Percentiles rank a stretch among this genome's conserved stretches.
Conservation (phyloP, 169 alveolate genomes). For the Plasmodium knowlesi region DNA sequence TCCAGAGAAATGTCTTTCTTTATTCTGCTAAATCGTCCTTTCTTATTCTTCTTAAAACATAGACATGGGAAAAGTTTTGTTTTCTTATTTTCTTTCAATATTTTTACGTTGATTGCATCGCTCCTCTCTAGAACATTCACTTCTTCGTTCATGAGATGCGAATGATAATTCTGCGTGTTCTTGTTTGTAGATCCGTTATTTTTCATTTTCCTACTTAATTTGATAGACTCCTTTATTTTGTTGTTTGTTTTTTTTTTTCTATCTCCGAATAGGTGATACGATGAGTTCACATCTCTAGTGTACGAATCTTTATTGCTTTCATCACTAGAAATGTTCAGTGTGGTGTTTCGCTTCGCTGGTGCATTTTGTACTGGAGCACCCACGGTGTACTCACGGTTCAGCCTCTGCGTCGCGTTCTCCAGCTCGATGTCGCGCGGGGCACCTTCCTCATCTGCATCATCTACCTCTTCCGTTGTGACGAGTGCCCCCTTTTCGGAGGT, state of each 20-base stretch:
- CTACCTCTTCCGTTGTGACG: neutral
- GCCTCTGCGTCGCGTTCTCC: neutral
- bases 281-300: neutral
- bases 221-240: conserved; percentile 2
- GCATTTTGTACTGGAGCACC: neutral
- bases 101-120: conserved; percentile 63
- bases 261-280: neutral
- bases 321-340: neutral
- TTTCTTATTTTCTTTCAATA: conserved; percentile 13
- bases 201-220: conserved; percentile 12
- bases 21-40: conserved; percentile 32
- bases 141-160: conserved; percentile 63
- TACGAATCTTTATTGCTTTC: neutral
- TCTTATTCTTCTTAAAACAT: conserved; percentile 28
- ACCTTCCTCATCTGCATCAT: neutral
- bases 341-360: neutral
- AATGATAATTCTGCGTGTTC: conserved; percentile 24
- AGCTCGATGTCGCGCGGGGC: neutral
- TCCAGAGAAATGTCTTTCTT: conserved; percentile 53
- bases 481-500: neutral
- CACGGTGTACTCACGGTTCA: neutral
- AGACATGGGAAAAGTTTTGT: neutral
- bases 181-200: conserved; percentile 13
- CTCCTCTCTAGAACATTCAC: conserved; percentile 58
- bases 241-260: conserved; percentile 10